Conservation (phyloP, 2,329 filamentous ascomycete genomes). For the Verruconis gallopava region DNA sequence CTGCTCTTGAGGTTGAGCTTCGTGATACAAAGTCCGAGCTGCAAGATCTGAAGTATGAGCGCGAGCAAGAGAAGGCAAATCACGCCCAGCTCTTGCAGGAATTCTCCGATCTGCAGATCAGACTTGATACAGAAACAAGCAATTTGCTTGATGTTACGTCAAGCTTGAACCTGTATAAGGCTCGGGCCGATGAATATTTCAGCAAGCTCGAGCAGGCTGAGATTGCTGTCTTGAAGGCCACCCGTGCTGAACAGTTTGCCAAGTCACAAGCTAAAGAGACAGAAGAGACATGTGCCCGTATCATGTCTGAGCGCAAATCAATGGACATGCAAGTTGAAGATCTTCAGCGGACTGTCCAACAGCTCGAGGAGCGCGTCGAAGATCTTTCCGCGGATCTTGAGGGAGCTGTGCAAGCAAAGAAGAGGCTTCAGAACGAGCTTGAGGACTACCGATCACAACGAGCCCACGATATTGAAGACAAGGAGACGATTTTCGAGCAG, state of each 20-base stretch:
- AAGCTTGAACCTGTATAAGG: slow-evolving; percentile 80
- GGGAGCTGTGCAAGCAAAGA: slow-evolving; percentile 75
- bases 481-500: slow-evolving; percentile 90
- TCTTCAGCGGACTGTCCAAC: slow-evolving; percentile 76
- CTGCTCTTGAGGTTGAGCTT: slow-evolving; percentile 70
- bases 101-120: slow-evolving; percentile 85
- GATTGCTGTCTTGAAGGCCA: slow-evolving; percentile 85
- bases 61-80: slow-evolving; percentile 79
- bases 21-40: slow-evolving; percentile 74
- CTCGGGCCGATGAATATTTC: slow-evolving; percentile 89
- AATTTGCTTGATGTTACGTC: slow-evolving; percentile 73
- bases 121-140: slow-evolving; percentile 77
- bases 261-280: slow-evolving; percentile 80
- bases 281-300: slow-evolving; percentile 77
- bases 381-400: slow-evolving; percentile 85
- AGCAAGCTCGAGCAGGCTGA: slow-evolving; percentile 94
- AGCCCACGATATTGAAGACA: slow-evolving; percentile 93
- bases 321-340: slow-evolving; percentile 83
- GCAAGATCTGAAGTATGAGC: slow-evolving; percentile 61
- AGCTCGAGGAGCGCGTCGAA: slow-evolving; percentile 80
- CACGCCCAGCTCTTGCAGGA: slow-evolving; percentile 82
- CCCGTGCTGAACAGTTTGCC: slow-evolving; percentile 84
- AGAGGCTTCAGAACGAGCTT: slow-evolving; percentile 88
- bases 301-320: slow-evolving; percentile 84
- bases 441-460: slow-evolving; percentile 94